Conservation (phyloP, 306 rosid genomes). For the Gynostemma pentaphyllum region DNA sequence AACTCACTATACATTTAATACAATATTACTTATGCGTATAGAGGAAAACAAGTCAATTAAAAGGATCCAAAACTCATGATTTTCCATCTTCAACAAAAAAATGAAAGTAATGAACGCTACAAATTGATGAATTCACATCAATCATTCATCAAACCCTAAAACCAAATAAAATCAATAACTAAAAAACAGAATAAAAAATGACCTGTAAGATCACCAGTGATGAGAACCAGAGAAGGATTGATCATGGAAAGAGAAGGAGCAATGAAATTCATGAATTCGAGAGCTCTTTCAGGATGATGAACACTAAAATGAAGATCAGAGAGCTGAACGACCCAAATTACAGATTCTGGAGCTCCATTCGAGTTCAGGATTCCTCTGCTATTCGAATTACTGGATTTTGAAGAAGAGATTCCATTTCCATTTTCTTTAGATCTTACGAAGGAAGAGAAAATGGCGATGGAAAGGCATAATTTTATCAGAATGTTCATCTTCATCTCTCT, state of each 20-base stretch:
- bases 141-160: too few species aligned
- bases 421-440: neutral
- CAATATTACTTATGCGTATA: neutral
- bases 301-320: conserved; percentile 96
- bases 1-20: neutral
- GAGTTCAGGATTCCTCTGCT: conserved; percentile 15
- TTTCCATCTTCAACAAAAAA: neutral
- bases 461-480: neutral
- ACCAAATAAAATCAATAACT: neutral
- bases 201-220: conserved; percentile 98
- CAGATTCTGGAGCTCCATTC: conserved; percentile 49
- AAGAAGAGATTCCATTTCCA: neutral
- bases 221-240: conserved; percentile 89
- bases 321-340: conserved; percentile 85
- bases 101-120: conserved; percentile 1
- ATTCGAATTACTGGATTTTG: neutral
- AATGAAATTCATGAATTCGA: conserved; percentile 37
- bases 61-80: neutral
- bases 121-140: too few species aligned
- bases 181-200: neutral
- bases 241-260: conserved; percentile 66
- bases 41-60: neutral
- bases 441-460: neutral
- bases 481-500: neutral
- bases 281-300: conserved; percentile 75